These are phyloP conservation scores for Anthoceros angustus DNA, from an alignment of 225 moss, liverwort and hornwort species.

Conservation along the genomic window DNA sequence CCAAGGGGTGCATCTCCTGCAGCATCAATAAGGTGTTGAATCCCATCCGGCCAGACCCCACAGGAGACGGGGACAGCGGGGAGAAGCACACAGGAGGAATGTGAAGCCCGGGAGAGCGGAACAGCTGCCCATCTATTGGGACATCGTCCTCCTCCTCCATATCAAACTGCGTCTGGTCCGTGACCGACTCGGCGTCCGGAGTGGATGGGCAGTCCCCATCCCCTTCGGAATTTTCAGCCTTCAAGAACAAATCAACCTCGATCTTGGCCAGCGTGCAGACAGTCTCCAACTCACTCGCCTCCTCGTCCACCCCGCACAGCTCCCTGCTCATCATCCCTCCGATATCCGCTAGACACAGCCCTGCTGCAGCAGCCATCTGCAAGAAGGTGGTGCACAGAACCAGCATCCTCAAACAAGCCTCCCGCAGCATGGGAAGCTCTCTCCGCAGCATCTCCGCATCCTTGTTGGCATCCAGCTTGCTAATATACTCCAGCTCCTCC, in stretches of 20 bases:
- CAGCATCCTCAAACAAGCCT: conserved; percentile 61
- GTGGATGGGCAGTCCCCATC: conserved; percentile 9
- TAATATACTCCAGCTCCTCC: conserved; percentile 71
- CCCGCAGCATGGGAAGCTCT: conserved; percentile 62
- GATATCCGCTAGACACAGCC: conserved; percentile 69
- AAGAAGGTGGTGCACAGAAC: conserved; percentile 63
- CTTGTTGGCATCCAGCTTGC: conserved; percentile 29
- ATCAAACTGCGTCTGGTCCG: conserved; percentile 48
- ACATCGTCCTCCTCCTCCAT: conserved; percentile 48
- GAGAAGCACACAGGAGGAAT: conserved; percentile 11
- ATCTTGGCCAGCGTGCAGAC: conserved; percentile 44
- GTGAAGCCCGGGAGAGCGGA: conserved; percentile 14
- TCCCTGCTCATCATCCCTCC: conserved; percentile 94
- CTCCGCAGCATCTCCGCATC: conserved; percentile 44
- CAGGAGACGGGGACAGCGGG: conserved; percentile 21
- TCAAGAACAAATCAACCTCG: conserved; percentile 20
- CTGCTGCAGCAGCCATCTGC: conserved; percentile 54
- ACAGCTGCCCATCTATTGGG: conserved; percentile 14
- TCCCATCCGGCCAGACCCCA: conserved; percentile 16
- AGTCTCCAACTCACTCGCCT: conserved; percentile 66
- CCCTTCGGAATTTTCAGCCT: conserved; percentile 20
- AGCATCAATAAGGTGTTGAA: conserved; percentile 35
- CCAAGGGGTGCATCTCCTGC: conserved; percentile 36
- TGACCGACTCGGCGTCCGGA: conserved; percentile 12
- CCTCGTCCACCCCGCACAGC: conserved; percentile 68